Base-by-base conservation (phyloP, 2,329 filamentous ascomycete genomes). In the Lizonia empirigonia region DNA sequence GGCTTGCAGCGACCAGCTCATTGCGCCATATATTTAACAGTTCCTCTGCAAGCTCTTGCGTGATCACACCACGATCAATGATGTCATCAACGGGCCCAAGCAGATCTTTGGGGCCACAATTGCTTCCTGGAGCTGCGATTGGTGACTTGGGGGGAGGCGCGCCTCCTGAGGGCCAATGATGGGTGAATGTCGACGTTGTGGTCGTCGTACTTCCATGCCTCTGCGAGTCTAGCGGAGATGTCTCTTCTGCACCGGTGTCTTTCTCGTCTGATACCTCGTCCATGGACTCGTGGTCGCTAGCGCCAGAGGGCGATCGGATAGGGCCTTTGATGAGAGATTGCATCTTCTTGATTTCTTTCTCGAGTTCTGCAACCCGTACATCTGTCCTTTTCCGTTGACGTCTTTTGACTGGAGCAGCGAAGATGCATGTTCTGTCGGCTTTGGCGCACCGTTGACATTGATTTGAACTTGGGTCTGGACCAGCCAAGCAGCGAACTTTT, bases 361-460 rank as follows among this genome's bases (percentile, higher is more conserved):
- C 70, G 6, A 73, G 50, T 33, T 73, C 70, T 22, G 70, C 68
- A 5, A 73, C 69, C 15, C 70, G 58, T 8, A 72, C 68, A 48
- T 73, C 70, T 38, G 70, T 73, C 35, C 69, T 63, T 30, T 73
- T 73, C 5, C 69, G 59, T 40, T 72, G 70, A 10, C 69, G 55
- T 27, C 70, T 58, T 56, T 72, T 72, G 35, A 63, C 65, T n/a
- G 70, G 69, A 1, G 69, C 56, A 13, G 69, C 68, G 54, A 73
- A 73, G n/a, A 72, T 34, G 48, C 70, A 73, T 10, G 55, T 34
- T 42, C 59, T 58, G 12, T 63, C 66, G 20, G 67, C 68, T 48
- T 68, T 73, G 33, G 69, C 66, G 51, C 70, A 73, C 53, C 70
- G 59, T 37, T 72, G 69, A 33, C 70, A 73, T 37, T 67, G 65